A percentile compares a stretch with the other conserved stretches of the same genome.
Conservation (phyloP, 2,329 filamentous ascomycete genomes). For the Ophiocordyceps unilateralis region DNA sequence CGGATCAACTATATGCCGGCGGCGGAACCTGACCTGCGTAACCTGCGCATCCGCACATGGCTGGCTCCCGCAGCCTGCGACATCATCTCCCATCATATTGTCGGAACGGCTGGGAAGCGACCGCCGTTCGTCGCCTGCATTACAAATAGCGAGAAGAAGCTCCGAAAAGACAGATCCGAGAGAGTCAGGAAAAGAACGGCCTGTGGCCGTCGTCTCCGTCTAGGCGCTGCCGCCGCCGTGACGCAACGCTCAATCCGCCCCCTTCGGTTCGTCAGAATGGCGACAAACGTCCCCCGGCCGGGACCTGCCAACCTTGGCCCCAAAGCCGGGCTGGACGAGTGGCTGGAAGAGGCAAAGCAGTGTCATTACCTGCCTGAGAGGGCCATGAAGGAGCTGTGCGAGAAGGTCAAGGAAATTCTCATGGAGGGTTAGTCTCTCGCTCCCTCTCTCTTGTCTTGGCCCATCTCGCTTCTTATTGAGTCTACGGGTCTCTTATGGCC, state of each 20-base stretch:
- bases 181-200: no score
- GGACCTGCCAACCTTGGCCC: constrained; percentile 73
- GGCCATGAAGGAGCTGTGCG: constrained; percentile 97
- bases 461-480: constrained; percentile 3
- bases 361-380: constrained; percentile 92
- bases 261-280: constrained; percentile 12
- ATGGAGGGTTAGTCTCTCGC: constrained; percentile 63
- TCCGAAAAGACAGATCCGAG: no score
- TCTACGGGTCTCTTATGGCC: no score
- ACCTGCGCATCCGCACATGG: background rate
- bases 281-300: constrained; percentile 56
- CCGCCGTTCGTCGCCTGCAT: background rate
- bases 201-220: background rate
- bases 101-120: background rate
- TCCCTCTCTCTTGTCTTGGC: background rate
- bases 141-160: background rate
- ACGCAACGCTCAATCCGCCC: background rate
- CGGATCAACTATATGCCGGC: background rate
- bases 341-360: constrained; percentile 90
- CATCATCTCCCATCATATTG: background rate
- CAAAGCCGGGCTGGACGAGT: constrained; percentile 81
- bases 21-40: background rate
- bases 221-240: background rate
- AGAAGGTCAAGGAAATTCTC: constrained; percentile 95
- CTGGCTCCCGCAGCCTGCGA: background rate